phyloP scores from a whole-genome alignment of 2,329 filamentous ascomycete species.

The Trichoderma atroviride region DNA sequence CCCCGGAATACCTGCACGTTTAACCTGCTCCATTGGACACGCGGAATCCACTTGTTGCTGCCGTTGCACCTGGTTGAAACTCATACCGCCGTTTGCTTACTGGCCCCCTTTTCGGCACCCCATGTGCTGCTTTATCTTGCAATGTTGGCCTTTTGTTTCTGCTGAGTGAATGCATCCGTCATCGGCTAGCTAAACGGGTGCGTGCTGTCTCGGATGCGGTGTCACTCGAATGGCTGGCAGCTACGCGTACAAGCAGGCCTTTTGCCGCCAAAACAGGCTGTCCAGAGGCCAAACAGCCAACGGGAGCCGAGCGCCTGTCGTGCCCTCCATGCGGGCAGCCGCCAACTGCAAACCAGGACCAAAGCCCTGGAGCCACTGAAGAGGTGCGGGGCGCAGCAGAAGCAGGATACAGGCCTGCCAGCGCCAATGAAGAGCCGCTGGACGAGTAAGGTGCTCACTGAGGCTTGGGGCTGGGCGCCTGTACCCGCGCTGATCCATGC shows the following conservation, averaged over 20 bases:
- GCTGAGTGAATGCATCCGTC: neutral
- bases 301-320: neutral
- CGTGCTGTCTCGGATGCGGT: neutral
- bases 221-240: neutral
- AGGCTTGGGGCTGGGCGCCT: constrained; percentile 10
- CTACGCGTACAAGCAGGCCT: neutral
- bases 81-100: constrained; percentile 19
- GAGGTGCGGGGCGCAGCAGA: constrained; percentile 11
- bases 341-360: neutral
- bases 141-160: neutral
- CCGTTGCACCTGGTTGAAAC: neutral
- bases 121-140: neutral
- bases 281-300: neutral
- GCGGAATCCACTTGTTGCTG: constrained; percentile 9
- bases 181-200: neutral
- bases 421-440: constrained; percentile 9
- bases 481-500: constrained; percentile 26
- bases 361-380: constrained; percentile 20
- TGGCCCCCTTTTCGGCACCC: neutral
- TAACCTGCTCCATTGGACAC: neutral
- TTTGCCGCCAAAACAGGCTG: constrained; percentile 4
- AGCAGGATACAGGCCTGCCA: neutral
- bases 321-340: neutral
- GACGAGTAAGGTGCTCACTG: constrained; percentile 18
- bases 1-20: constrained; percentile 4